Base-by-base conservation (phyloP, 1,284 basidiomycete species). In the Gomphus bonarii region DNA sequence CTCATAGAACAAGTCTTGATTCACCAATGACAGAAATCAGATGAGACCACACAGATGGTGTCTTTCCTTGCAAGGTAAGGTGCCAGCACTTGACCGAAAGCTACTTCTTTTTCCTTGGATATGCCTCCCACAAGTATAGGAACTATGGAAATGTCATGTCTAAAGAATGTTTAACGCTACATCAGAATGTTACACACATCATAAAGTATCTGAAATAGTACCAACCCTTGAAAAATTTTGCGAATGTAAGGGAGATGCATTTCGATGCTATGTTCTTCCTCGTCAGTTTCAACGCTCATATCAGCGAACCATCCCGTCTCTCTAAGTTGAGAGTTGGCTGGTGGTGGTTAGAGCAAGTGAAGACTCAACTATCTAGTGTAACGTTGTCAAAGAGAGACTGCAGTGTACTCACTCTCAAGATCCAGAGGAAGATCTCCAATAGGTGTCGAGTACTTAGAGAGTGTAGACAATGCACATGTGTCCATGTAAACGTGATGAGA, bases 1-100 rank as follows among this genome's bases (percentile, higher is more conserved):
- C 30, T n/a, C 12, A 38, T 25, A 11, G 20, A 43, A 11, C 33
- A 38, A 50, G 25, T 12, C 16, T 5, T 22, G 46, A 65, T 78
- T 59, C 64, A 94, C 95, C 95, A 99, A 69, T 99, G 95, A 66
- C 97, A 99, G 68, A 99, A 99, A 70, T 99, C 97, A 60, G 88
- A 91, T 3, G 94, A 97, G 56, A 97, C 78, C 43, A 99, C 85
- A 65, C 88, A 94, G 61, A 99, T 78, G 0, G 91, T 98, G 58
- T 85, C 82, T 1, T 82, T 78, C 61, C 83, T 75, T 1, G 77
- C 74, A 53, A 97, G 78, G 69, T 91, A 95, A 0, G 88, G 85
- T 0, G 89, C 89, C 0, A 99, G 73, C 2, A 91, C 67, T 5
- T 72, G 66, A 7, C 91, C 94, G 63, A 82, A 91, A 1, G 69